Evolutionary conservation across 164 flowering plant genomes (phyloP), one percentile per base, ranked within the genome.

Genomic region (Chimonanthus salicifolius): DNA sequence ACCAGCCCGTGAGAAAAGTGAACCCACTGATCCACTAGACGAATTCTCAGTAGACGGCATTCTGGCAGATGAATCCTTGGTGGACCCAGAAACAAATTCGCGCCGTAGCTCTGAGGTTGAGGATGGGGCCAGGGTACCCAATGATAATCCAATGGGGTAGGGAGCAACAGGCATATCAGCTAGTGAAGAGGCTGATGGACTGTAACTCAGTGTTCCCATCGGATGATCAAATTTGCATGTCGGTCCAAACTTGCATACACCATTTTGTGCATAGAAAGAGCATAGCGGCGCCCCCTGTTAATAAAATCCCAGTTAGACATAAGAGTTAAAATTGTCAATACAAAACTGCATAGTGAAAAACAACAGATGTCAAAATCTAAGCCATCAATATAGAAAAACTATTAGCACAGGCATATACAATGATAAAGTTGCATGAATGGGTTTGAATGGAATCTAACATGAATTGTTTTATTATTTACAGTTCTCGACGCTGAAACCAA

Each of bases 131-230:
- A 92, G 82, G 16, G 91, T 89, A 50, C 86, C 93, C 21, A 84
- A 67, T 3, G 92, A 86, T 68, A 92, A 90, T 49, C 94, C 95
- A 62, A 89, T 87, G 8, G 97, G 96, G 76, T 88, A 96, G 16
- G 99, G 95, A 75, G 97, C 93, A 60, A 91, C 93, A 9, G 99
- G 94, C 87, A 92, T 84, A 78, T 92, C 98, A 72, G 91, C 79
- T 48, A 94, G 92, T 72, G 98, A 96, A 48, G 99, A 96, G 49
- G 98, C 95, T 54, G 99, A 96, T n/a, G 98, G 93, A 72, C 94
- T 88, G 85, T 92, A 91, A 76, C 91, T 89, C 72, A 92, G 74
- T n/a, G 83, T 71, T 69, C 86, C 90, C 90, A 85, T 84, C 47
- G 97, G 91, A 72, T 94, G 98, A 77, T 94, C 94, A 72, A 84